Percentiles rank a stretch among this genome's conserved stretches.
phyloP scores from a whole-genome alignment of 2,329 filamentous ascomycete species.

The Fusarium citri region DNA sequence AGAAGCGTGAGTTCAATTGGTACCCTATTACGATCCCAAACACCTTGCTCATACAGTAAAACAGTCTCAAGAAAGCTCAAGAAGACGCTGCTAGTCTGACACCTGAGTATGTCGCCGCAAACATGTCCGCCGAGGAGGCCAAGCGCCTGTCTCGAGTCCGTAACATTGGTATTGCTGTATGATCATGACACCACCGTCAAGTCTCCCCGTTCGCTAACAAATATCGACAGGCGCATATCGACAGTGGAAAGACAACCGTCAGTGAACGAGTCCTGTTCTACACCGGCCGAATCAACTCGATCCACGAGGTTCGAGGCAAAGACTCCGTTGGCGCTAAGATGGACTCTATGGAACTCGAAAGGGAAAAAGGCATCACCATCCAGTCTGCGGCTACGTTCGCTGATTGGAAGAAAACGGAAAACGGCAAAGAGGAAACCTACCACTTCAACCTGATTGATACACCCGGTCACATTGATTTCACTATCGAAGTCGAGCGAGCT shows the following conservation, averaged over 20 bases:
- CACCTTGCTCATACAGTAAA: constrained; percentile 27
- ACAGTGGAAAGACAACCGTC: constrained; percentile 96
- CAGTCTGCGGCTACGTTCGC: constrained; percentile 98
- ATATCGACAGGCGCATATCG: constrained; percentile 83
- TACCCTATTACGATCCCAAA: not conserved
- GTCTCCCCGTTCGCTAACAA: constrained; percentile 28
- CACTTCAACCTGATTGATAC: constrained; percentile 99
- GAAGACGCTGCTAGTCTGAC: constrained; percentile 65
- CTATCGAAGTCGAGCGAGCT: constrained; percentile 96
- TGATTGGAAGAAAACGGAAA: constrained; percentile 90
- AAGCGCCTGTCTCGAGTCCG: constrained; percentile 83
- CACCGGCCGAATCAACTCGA: constrained; percentile 94
- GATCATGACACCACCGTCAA: constrained; percentile 7
- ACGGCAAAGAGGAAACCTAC: constrained; percentile 89
- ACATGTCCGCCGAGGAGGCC: constrained; percentile 83
- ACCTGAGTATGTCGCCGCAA: constrained; percentile 75
- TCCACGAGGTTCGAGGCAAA: constrained; percentile 95
- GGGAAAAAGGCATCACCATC: constrained; percentile 99
- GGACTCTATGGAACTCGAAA: constrained; percentile 99
- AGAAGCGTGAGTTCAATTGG: constrained; percentile 53
- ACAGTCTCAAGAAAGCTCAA: constrained; percentile 64
- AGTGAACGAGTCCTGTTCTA: constrained; percentile 98
- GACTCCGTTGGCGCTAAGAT: constrained; percentile 98
- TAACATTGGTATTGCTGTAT: constrained; percentile 97
- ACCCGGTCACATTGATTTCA: constrained; percentile 98